Evolutionary conservation across 441 rosid species (phyloP).

Genomic region (Arabidopsis lyrata): DNA sequence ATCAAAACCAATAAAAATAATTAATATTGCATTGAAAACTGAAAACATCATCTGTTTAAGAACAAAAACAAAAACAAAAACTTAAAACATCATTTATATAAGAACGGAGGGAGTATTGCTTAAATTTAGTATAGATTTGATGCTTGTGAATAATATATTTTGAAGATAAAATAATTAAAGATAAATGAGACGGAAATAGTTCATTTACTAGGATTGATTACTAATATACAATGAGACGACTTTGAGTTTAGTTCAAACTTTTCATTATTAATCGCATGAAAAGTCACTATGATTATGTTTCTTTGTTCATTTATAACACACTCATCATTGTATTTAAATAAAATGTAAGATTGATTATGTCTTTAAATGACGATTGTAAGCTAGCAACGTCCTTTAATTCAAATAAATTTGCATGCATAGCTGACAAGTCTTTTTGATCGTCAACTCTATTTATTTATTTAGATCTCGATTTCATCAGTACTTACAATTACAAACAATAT

Average conservation of each 20-base stretch:
- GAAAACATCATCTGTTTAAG: too few relatives aligned
- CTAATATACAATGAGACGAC: conserved; percentile 23
- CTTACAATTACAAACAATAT: too few relatives aligned
- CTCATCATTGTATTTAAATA: conserved; percentile 16
- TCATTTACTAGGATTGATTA: too few relatives aligned
- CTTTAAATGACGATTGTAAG: not conserved
- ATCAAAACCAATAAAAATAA: too few relatives aligned
- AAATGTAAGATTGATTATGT: conserved; percentile 6
- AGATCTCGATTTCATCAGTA: not conserved
- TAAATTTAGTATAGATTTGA: too few relatives aligned
- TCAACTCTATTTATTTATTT: not conserved
- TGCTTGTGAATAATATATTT: too few relatives aligned
- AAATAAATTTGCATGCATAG: conserved; percentile 26
- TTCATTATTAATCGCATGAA: conserved; percentile 42
- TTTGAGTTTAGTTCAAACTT: conserved; percentile 41
- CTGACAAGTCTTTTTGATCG: conserved; percentile 8
- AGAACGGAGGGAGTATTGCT: too few relatives aligned
- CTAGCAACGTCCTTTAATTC: conserved; percentile 34
- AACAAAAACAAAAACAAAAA: too few relatives aligned
- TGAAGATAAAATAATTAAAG: too few relatives aligned
- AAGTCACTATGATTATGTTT: conserved; percentile 43
- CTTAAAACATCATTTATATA: too few relatives aligned
- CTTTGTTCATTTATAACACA: conserved; percentile 25
- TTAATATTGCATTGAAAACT: too few relatives aligned
- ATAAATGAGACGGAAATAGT: too few relatives aligned